phyloP scores from a whole-genome alignment of 129 eudicot genomes.

The Lonicera japonica region DNA sequence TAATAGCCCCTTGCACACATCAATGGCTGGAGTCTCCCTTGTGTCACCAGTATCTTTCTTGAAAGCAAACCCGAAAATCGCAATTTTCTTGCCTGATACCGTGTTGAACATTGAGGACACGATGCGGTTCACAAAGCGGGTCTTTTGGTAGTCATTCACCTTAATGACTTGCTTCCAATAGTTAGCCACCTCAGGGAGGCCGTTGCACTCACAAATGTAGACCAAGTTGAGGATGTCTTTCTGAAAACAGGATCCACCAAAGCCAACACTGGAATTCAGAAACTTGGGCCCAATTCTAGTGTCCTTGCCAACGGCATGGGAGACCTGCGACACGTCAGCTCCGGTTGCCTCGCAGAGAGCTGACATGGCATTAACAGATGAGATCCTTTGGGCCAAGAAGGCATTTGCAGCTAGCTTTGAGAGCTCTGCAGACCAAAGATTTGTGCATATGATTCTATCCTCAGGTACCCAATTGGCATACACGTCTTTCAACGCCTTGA shows the following conservation, averaged over 20 bases:
- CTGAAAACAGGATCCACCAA: slow-evolving; percentile 81
- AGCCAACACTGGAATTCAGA: slow-evolving; percentile 72
- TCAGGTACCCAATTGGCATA: slow-evolving; percentile 82
- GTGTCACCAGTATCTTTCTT: slow-evolving; percentile 83
- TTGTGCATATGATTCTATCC: slow-evolving; percentile 60
- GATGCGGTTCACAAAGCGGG: slow-evolving; percentile 59
- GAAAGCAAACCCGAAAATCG: slow-evolving; percentile 68
- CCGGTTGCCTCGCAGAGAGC: slow-evolving; percentile 78
- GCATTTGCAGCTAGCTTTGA: slow-evolving; percentile 83
- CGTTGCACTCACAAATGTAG: slow-evolving; percentile 80
- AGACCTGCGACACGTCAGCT: slow-evolving; percentile 63
- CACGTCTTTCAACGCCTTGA: slow-evolving; percentile 52
- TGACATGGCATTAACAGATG: slow-evolving; percentile 75
- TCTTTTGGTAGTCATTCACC: slow-evolving; percentile 75
- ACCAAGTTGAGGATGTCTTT: slow-evolving; percentile 72
- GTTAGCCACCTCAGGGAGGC: slow-evolving; percentile 62
- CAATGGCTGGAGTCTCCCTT: slow-evolving; percentile 74
- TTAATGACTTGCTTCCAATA: slow-evolving; percentile 81
- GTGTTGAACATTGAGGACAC: slow-evolving; percentile 84
- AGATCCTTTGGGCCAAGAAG: slow-evolving; percentile 72
- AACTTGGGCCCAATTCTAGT: slow-evolving; percentile 67
- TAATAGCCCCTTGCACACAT: slow-evolving; percentile 64
- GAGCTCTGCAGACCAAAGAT: slow-evolving; percentile 87
- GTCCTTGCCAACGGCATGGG: slow-evolving; percentile 79
- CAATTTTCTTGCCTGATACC: slow-evolving; percentile 64